These are phyloP conservation scores for Somion occarium DNA, from an alignment of 1,284 basidiomycete genomes.

Conservation along the genomic window DNA sequence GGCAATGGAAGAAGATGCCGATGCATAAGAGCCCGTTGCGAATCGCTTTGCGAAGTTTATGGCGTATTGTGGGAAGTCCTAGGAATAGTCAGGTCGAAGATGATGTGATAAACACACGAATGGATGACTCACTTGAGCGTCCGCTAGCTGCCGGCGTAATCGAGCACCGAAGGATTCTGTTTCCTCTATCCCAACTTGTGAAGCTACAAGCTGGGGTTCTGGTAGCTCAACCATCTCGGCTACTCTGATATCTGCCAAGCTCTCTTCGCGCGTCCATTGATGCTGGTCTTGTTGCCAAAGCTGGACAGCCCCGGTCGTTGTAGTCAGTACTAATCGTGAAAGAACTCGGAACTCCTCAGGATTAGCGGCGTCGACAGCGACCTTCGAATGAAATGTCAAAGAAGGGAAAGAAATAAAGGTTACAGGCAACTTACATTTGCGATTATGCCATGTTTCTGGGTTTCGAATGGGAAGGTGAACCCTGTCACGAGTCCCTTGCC, in stretches of 20 bases:
- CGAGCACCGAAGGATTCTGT: conserved; percentile 57
- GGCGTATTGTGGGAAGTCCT: conserved; percentile 74
- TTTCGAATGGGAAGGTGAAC: conserved; percentile 71
- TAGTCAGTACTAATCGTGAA: conserved; percentile 52
- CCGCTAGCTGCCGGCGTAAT: conserved; percentile 54
- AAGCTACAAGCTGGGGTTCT: conserved; percentile 48
- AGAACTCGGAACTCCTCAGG: conserved; percentile 35
- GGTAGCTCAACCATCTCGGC: conserved; percentile 80
- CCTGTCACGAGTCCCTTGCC: conserved; percentile 58
- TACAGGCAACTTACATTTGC: conserved; percentile 46
- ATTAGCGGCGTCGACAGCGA: conserved; percentile 50
- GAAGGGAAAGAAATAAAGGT: conserved; percentile 2
- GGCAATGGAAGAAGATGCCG: conserved; percentile 34
- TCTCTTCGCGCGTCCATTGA: conserved; percentile 84
- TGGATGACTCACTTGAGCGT: conserved; percentile 49
- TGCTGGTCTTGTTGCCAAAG: conserved; percentile 62
- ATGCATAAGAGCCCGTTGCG: conserved; percentile 64
- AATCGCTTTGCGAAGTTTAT: conserved; percentile 69
- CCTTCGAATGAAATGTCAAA: conserved; percentile 30
- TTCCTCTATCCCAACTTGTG: conserved; percentile 31
- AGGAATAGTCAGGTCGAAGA: conserved; percentile 4
- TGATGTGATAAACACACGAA: background rate
- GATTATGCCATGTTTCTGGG: conserved; percentile 67
- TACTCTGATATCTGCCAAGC: conserved; percentile 60
- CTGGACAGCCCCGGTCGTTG: conserved; percentile 77